phyloP scores from a whole-genome alignment of 768 basidiomycete species.

The Lactifluus echinatus region DNA sequence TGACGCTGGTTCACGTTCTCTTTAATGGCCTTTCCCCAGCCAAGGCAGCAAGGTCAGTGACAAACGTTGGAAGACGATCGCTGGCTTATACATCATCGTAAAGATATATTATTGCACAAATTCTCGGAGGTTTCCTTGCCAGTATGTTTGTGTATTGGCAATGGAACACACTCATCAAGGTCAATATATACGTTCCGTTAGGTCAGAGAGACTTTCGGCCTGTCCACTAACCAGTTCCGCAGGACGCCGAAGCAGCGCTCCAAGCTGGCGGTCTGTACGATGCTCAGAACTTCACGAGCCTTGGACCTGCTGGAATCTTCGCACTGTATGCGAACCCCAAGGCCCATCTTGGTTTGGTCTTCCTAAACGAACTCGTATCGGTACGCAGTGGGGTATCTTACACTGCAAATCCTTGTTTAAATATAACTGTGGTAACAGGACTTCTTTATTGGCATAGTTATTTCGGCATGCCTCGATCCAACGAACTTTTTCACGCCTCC shows the following conservation, averaged over 20 bases:
- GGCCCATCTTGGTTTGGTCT: constrained; percentile 26
- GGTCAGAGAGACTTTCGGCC: not conserved
- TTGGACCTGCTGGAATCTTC: constrained; percentile 33
- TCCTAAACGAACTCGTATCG: constrained; percentile 34
- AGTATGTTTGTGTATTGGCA: constrained; percentile 26
- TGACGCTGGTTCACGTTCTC: constrained; percentile 44
- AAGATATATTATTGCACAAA: constrained; percentile 29
- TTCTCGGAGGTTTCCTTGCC: constrained; percentile 28
- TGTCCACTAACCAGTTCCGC: not conserved
- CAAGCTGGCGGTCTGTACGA: constrained; percentile 25
- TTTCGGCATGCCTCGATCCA: constrained; percentile 24
- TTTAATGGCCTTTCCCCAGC: constrained; percentile 46
- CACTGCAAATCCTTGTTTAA: not conserved
- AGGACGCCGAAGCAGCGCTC: constrained; percentile 27
- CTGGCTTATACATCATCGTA: not conserved
- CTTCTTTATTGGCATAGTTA: constrained; percentile 23
- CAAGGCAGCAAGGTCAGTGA: constrained; percentile 43
- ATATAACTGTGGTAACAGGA: constrained; percentile 9
- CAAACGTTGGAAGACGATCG: not conserved
- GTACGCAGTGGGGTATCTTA: constrained; percentile 22
- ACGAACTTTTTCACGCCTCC: constrained; percentile 27
- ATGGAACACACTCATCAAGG: constrained; percentile 20
- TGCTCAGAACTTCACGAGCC: constrained; percentile 29
- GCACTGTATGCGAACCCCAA: constrained; percentile 30
- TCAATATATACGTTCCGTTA: constrained; percentile 1